Evolutionary conservation across 306 rosid genomes (phyloP), one percentile per base, ranked within the genome.

Genomic region (Oemleria cerasiformis): DNA sequence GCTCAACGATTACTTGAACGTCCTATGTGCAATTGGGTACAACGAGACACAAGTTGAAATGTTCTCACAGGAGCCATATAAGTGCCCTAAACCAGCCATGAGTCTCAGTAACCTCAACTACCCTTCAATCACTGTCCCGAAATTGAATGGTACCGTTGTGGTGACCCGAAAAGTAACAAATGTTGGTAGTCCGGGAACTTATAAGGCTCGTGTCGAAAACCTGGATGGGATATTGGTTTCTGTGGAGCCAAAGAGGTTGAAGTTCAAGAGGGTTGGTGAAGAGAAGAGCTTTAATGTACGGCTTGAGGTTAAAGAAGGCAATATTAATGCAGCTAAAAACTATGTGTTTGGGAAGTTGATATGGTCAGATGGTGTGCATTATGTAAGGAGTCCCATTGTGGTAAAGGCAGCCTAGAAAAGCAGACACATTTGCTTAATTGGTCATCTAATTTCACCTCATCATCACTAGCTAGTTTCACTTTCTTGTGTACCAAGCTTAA

Each of bases 311-410:
- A 75, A 70, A 73, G 36, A 81, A 68, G 75, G 65, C 43, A 77
- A 70, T 34, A n/a, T n/a, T n/a, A 78, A 63, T 25, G 30, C 30
- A 48, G 75, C 79, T 25, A 75, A 69, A 65, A 67, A 76, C 43
- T 91, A 88, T 58, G 91, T 77, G 43, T 93, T 87, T 78, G 97
- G 98, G 51, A 83, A 74, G 59, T 65, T 93, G 75, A 71, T 78
- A 62, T 93, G 98, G 97, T 84, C 94, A 67, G 98, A 93, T 79
- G 86, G 92, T 5, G 84, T 75, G 75, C 97, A 87, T 82, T 34
- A 67, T 61, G 98, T 93, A 38, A 74, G 71, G 77, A 91, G 96
- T 77, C 94, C 97, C 23, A 86, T 93, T 72, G 97, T 83, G 76
- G 94, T 87, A 58, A 84, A 83, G 71, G 84, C 78, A 9, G 61